Conservation (phyloP, 192 early-diverging fungal species). For the Jimgerdemannia lactiflua region DNA sequence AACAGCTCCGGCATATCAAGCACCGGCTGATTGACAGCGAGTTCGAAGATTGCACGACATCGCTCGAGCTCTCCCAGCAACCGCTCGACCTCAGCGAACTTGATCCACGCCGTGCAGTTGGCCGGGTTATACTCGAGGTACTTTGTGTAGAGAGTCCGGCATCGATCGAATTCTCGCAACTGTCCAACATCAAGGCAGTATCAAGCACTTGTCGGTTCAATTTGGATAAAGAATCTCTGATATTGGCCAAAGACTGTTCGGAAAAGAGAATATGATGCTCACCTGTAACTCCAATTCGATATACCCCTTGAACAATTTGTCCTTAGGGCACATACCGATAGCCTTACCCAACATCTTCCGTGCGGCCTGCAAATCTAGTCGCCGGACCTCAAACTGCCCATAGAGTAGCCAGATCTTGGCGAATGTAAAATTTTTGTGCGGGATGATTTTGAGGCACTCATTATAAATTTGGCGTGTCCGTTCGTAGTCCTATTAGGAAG, state of each 20-base stretch:
- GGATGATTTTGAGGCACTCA: constrained; percentile 79
- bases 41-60: constrained; percentile 83
- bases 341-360: constrained; percentile 82
- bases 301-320: constrained; percentile 92
- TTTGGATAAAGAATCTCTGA: no score
- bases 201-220: no score
- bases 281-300: constrained; percentile 91
- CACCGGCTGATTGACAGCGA: constrained; percentile 84
- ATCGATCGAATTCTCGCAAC: constrained; percentile 93
- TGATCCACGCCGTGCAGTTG: constrained; percentile 95
- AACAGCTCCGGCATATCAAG: constrained; percentile 98
- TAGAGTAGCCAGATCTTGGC: constrained; percentile 96
- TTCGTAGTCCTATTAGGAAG: constrained; percentile 58
- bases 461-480: constrained; percentile 83
- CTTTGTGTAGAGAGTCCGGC: constrained; percentile 85
- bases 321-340: constrained; percentile 88
- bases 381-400: constrained; percentile 89
- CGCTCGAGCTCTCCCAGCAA: constrained; percentile 86
- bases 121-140: constrained; percentile 86
- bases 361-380: constrained; percentile 65
- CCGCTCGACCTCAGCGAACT: constrained; percentile 89
- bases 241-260: not conserved
- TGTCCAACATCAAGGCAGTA: constrained; percentile 7
- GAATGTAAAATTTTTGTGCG: constrained; percentile 95
- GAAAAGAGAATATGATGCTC: constrained; percentile 2